Evolutionary conservation across 768 basidiomycete genomes (phyloP), one percentile per base, ranked within the genome.

Genomic region (Nidula microcarpa): DNA sequence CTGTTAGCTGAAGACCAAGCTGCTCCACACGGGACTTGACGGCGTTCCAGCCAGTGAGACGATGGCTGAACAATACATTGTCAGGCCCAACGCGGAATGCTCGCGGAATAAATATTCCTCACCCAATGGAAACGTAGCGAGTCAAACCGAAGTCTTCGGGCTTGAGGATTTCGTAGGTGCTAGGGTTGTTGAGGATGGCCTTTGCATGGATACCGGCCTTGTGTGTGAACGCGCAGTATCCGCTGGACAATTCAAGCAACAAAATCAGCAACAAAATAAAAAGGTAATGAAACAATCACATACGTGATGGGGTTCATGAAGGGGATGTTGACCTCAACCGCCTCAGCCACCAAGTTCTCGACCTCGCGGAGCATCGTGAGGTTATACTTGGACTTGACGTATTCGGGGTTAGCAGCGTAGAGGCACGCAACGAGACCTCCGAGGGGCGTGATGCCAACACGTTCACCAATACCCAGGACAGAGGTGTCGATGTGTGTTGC

Each of bases 141-240:
- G 88, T 94, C 65, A 99, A 81, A 62, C 97, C 97, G 64, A 99
- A 99, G 75, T 99, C 97, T 70, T 96, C 93, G 13, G 97, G 97
- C 84, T 94, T 98, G 71, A 97, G 84, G 70, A 98, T 98, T 74
- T 99, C 96, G 72, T 98, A 99, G 8, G 97, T 99, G 64, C 90
- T 92, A 1, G 97, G 97, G 80, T 99, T 99, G 77, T 98, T 97
- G 57, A 95, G 84, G 71, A 99, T 99, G 37, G 97, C 97, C 81
- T 99, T 99, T 75, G 97, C 97, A 72, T 99, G 97, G 59, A 99
- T 99, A 68, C 97, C 97, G 17, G 97, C 97, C 87, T 99, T 98
- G 86, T 98, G 97, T 30, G 97, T 99, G 78, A 99, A 99, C 3
- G 97, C 97, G 67, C 97, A 98, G 74, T 98, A 99, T 13, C 97